Base-by-base conservation (phyloP, 306 rosid genomes). In the Begonia loranthoides region DNA sequence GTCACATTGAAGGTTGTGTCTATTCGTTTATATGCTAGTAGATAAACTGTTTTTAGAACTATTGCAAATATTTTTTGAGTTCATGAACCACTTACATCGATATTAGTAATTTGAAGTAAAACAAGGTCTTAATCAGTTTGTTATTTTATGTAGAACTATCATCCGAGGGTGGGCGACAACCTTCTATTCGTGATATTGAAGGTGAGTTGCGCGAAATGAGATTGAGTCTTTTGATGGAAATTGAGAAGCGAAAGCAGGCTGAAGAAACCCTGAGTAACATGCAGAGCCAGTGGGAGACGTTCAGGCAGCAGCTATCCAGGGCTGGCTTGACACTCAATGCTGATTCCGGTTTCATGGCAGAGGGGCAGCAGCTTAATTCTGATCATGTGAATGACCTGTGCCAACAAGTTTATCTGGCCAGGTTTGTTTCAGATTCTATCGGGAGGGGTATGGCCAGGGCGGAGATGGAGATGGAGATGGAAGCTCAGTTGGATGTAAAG, bases 381-480 rank as follows among this genome's bases (percentile, higher is more conserved):
- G 90, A 82, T 66, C 76, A 81, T 17, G 78, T 63, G 41, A 77
- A 76, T 59, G 93, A 78, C 49, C 69, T 92, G 21, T 76, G 76
- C 63, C 81, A 82, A 62, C 96, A 86, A 68, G 73, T 92, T 68
- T 19, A 74, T 67, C 78, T 92, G 67, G 88, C 87, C 46, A 83
- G 94, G 75, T 71, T 83, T n/a, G 76, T 92, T 22, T 69, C 99
- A 49, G 68, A 76, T 54, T 58, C 81, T 61, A 78, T 92, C 52
- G 99, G 99, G 14, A 80, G 82, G 79, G 96, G 84, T 56, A 64
- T 71, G 46, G 77, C 76, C 8, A 73, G 80, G 80, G 96, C 99
- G 11, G 96, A 92, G 77, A 39, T 71, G 70, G 99, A 86, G 71
- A 44, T 21, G 60, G 93, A 86, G 79, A 70, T 83, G 84, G 94